These are phyloP conservation scores for Eimeria mitis DNA, from an alignment of 169 alveolate species.

Conservation along the genomic window DNA sequence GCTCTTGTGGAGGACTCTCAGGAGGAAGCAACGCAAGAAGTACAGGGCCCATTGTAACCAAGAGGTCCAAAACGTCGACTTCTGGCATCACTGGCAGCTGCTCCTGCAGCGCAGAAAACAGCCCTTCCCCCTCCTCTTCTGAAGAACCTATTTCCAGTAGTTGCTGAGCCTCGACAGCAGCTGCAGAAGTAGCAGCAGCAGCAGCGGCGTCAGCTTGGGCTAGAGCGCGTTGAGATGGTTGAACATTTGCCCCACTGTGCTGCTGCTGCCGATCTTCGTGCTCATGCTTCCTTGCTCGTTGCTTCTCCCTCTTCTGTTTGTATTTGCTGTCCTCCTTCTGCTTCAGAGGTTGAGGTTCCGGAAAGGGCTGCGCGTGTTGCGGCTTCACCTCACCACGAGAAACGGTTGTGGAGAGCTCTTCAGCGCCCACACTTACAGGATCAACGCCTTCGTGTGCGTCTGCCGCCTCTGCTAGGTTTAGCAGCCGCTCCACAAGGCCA, in stretches of 20 bases:
- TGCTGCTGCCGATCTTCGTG: slow-evolving; percentile 3
- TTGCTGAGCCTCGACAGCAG: slow-evolving; percentile 40
- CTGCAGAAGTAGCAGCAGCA: slow-evolving; percentile 30
- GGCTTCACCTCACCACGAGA: neutral
- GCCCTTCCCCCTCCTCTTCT: neutral
- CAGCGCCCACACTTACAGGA: neutral
- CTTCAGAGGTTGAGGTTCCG: neutral
- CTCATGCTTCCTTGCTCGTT: neutral
- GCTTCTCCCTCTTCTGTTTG: neutral
- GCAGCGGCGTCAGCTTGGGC: slow-evolving; percentile 20
- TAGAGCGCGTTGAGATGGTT: neutral
- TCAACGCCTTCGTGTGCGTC: neutral
- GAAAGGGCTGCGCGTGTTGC: neutral
- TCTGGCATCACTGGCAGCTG: neutral
- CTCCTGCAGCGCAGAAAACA: slow-evolving; percentile 36
- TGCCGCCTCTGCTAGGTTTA: slow-evolving; percentile 27
- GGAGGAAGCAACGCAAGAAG: slow-evolving; percentile 44
- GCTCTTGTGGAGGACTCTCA: neutral
- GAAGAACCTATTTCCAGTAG: slow-evolving; percentile 13
- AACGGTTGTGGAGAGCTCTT: neutral
- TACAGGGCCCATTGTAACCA: slow-evolving; percentile 38
- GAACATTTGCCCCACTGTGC: slow-evolving; percentile 6
- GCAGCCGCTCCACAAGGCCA: slow-evolving; percentile 9
- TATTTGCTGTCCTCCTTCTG: neutral
- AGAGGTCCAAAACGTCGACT: slow-evolving; percentile 30